Percentiles rank a stretch among this genome's conserved stretches.
Evolutionary conservation across 2,329 filamentous ascomycete genomes (phyloP).

Genomic region (Diplodia mutila): DNA sequence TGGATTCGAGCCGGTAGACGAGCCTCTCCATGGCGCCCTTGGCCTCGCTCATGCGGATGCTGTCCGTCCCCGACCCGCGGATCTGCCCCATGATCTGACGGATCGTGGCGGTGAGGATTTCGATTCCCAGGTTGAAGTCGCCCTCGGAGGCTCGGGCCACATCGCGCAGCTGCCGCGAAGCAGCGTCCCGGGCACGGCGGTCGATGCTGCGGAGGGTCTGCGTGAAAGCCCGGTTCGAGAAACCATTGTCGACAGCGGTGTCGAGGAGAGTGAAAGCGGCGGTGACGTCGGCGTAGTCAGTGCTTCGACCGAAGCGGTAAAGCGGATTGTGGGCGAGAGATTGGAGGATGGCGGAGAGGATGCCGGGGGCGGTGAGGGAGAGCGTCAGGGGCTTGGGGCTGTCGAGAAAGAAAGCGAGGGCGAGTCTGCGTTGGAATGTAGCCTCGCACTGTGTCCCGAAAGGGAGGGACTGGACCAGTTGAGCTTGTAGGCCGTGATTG

Average conservation of each 20-base stretch:
- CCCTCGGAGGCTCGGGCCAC: constrained; percentile 39
- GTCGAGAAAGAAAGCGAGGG: constrained; percentile 64
- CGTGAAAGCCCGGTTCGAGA: constrained; percentile 33
- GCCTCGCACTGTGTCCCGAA: constrained; percentile 55
- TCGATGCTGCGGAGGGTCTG: constrained; percentile 32
- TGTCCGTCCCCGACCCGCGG: constrained; percentile 54
- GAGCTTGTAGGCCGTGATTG: constrained; percentile 58
- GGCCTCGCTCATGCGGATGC: constrained; percentile 72
- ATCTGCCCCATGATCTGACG: constrained; percentile 47
- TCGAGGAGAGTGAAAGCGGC: constrained; percentile 72
- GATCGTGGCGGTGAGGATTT: constrained; percentile 60
- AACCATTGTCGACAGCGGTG: constrained; percentile 71
- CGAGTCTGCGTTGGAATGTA: constrained; percentile 68
- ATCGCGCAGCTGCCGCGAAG: constrained; percentile 22
- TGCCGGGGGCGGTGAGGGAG: constrained; percentile 33
- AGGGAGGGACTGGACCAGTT: constrained; percentile 64
- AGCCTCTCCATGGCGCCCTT: constrained; percentile 77
- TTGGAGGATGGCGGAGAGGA: constrained; percentile 32
- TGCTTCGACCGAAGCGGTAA: constrained; percentile 59
- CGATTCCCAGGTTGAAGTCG: constrained; percentile 72
- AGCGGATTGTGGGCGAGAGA: constrained; percentile 44
- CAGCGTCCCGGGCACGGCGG: constrained; percentile 26
- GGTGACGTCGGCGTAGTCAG: constrained; percentile 70
- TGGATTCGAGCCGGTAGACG: constrained; percentile 68
- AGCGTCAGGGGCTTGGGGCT: constrained; percentile 32